Conservation (phyloP, 2,329 filamentous ascomycete species). For the Fusarium beomiforme region DNA sequence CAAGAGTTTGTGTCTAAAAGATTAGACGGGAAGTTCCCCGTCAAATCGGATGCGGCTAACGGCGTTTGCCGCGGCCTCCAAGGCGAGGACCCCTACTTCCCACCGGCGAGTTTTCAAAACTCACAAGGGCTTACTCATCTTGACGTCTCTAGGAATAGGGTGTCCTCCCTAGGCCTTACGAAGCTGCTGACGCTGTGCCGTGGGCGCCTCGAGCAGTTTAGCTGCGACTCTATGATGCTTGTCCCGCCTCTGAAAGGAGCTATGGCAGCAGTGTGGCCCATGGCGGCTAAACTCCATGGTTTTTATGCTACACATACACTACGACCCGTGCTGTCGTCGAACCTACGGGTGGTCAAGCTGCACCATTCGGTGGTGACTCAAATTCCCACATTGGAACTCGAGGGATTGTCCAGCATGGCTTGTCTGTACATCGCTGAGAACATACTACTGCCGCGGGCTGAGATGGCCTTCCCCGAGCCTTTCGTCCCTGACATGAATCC, state of each 20-base stretch:
- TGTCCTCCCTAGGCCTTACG: slow-evolving; percentile 57
- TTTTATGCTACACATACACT: slow-evolving; percentile 58
- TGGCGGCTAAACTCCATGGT: slow-evolving; percentile 51
- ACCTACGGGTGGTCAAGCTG: slow-evolving; percentile 62
- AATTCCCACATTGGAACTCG: slow-evolving; percentile 56
- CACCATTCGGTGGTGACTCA: slow-evolving; percentile 71
- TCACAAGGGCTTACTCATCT: slow-evolving; percentile 61
- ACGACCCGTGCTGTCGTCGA: slow-evolving; percentile 63
- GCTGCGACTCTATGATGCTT: slow-evolving; percentile 56
- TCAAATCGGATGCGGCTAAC: slow-evolving; percentile 45
- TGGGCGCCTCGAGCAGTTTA: slow-evolving; percentile 62
- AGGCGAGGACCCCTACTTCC: slow-evolving; percentile 35
- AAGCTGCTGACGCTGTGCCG: slow-evolving; percentile 54
- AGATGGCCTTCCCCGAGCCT: slow-evolving; percentile 57
- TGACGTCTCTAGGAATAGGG: slow-evolving; percentile 59
- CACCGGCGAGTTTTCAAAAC: slow-evolving; percentile 32
- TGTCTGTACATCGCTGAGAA: slow-evolving; percentile 58
- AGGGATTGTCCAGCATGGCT: slow-evolving; percentile 49
- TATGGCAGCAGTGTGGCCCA: slow-evolving; percentile 41
- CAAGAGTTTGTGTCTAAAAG: slow-evolving; percentile 46
- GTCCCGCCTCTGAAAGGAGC: slow-evolving; percentile 37
- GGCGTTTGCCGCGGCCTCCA: slow-evolving; percentile 37
- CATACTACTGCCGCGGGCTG: slow-evolving; percentile 53
- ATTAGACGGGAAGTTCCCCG: slow-evolving; percentile 40
- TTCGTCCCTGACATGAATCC: slow-evolving; percentile 67